Base-by-base conservation (phyloP, 257 asterid genomes). In the Ajuga chamaepitys region DNA sequence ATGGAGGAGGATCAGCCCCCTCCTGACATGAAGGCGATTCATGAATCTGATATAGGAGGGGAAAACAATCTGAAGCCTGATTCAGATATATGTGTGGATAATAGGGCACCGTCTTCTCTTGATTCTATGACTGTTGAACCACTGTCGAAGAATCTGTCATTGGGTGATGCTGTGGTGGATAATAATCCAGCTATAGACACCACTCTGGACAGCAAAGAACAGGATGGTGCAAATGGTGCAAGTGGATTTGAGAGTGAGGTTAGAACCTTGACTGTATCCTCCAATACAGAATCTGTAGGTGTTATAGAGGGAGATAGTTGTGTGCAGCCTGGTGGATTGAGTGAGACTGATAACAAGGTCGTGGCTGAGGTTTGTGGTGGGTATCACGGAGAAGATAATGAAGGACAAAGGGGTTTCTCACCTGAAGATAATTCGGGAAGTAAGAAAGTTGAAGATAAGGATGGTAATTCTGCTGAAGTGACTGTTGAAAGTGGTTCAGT, bases 1-100 rank as follows among this genome's bases (percentile, higher is more conserved):
- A 67, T 70, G 73, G 86, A 64, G 55, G 83, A 70, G 34, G 81
- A 77, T 64, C 60, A 69, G 13, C 75, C 53, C 18, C 74, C 83
- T 50, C 57, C 66, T 18, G 80, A 77, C 47, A 35, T 40, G 41
- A 78, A 65, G 66, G 55, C 65, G 62, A 70, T 42, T 38, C 57
- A n/a, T 25, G 85, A 68, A 73, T 70, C 82, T 67, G 82, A 58
- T 64, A 38, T 26, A 10, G 81, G 68, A 13, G 79, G 66, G 65
- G 46, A 64, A 25, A 50, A 45, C 20, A 48, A 57, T 68, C 44
- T 44, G 67, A 70, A 81, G 74, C 84, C 85, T 60, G 75, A 81
- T 66, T 28, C 75, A 52, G 75, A 79, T 72, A 70, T 50, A 52
- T 58, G 54, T 50, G 81, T 55, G 56, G 81, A 74, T 34, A 51